A percentile compares a stretch with the other conserved stretches of the same genome.
Conservation (phyloP, 805 yeast genomes). For the Alloascoidea africana region DNA sequence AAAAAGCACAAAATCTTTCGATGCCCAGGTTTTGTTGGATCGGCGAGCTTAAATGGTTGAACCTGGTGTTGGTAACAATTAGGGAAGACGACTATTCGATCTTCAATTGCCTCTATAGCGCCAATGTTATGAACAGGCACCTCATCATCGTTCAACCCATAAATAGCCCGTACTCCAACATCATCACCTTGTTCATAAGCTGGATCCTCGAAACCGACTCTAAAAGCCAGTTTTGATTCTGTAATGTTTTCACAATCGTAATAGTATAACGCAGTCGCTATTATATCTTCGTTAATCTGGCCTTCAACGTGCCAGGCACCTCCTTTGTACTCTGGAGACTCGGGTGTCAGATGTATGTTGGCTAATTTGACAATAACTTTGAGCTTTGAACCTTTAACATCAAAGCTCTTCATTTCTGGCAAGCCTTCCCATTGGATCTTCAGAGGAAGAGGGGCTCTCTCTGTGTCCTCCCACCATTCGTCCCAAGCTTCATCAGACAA, state of each 20-base stretch:
- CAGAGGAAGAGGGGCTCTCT: slow-evolving; percentile 1
- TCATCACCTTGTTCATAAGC: slow-evolving; percentile 21
- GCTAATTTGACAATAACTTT: slow-evolving; percentile 26
- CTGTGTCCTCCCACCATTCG: slow-evolving; percentile 1
- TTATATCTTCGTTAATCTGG: slow-evolving; percentile 23
- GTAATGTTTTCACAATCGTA: slow-evolving; percentile 25
- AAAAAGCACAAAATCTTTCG: slow-evolving; percentile 26
- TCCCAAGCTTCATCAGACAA: slow-evolving; percentile 4
- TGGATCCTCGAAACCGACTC: slow-evolving; percentile 19
- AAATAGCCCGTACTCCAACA: slow-evolving; percentile 13
- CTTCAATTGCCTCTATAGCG: slow-evolving; percentile 13
- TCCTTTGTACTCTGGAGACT: slow-evolving; percentile 22
- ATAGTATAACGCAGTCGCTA: slow-evolving; percentile 25
- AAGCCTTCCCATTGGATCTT: not conserved
- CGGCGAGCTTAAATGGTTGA: slow-evolving; percentile 21
- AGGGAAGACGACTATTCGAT: slow-evolving; percentile 22
- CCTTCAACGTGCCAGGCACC: slow-evolving; percentile 31
- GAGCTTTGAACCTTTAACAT: slow-evolving; percentile 9
- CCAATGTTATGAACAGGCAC: slow-evolving; percentile 16
- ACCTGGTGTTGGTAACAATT: slow-evolving; percentile 25
- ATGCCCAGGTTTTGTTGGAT: slow-evolving; percentile 21
- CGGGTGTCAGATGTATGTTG: slow-evolving; percentile 25
- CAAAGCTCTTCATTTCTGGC: not conserved
- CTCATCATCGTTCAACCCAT: slow-evolving; percentile 19
- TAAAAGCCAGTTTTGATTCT: slow-evolving; percentile 19